These are phyloP conservation scores for Tephrocybe rancida DNA, from an alignment of 768 basidiomycete species.

Conservation along the genomic window DNA sequence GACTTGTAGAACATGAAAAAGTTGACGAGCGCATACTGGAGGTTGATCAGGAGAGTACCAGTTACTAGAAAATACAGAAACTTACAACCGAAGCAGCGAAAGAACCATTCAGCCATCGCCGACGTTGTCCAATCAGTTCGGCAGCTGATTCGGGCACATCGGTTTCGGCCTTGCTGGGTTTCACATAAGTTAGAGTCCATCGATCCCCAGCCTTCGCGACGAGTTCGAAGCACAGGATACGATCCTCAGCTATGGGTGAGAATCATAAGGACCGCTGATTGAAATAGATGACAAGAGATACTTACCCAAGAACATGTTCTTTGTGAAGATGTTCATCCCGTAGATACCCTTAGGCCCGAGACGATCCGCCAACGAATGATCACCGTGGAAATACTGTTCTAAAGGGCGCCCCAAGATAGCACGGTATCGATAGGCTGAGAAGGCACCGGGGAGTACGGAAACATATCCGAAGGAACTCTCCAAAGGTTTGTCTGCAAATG, in stretches of 20 bases:
- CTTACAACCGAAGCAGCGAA: constrained; percentile 89
- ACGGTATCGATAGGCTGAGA: constrained; percentile 93
- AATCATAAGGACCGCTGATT: neutral
- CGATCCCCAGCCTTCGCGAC: constrained; percentile 86
- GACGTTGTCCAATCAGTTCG: constrained; percentile 93
- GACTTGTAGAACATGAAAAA: constrained; percentile 90
- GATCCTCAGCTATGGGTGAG: constrained; percentile 80
- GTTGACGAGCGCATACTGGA: constrained; percentile 89
- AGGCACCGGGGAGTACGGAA: constrained; percentile 93
- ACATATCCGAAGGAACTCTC: constrained; percentile 97
- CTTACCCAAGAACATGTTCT: constrained; percentile 68
- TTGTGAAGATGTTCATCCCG: constrained; percentile 97
- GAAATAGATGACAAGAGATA: neutral
- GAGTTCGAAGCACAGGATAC: constrained; percentile 96
- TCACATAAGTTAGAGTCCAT: constrained; percentile 91
- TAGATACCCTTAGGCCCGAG: constrained; percentile 93
- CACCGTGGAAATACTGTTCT: constrained; percentile 87
- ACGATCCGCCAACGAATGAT: constrained; percentile 88
- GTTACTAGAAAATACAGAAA: constrained; percentile 13
- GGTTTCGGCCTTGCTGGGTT: constrained; percentile 94
- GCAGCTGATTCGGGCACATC: constrained; percentile 94
- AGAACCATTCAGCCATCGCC: constrained; percentile 96
- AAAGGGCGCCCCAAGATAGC: constrained; percentile 90
- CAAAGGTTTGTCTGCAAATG: constrained; percentile 75
- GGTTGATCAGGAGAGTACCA: constrained; percentile 1